Evolutionary conservation across 169 alveolate genomes (phyloP), one percentile per base, ranked within the genome.

Genomic region (Eimeria falciformis): DNA sequence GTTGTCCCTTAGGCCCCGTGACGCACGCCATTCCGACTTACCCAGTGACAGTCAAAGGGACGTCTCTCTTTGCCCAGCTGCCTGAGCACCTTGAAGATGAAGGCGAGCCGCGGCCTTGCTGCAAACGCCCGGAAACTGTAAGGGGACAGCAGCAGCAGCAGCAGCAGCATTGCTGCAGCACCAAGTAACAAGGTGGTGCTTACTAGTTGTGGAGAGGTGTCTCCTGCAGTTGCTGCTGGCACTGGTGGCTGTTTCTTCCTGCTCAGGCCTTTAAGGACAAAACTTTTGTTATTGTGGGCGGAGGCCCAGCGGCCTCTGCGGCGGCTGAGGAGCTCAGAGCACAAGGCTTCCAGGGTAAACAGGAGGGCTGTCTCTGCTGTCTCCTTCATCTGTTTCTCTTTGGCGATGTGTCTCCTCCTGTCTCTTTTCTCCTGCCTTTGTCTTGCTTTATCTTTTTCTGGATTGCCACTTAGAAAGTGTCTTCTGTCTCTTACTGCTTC

Each of bases 251-350:
- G 23, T 5, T 5, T 29, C 27, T 69, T 40, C n/a, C 17, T 43
- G 17, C 25, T 21, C 88, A 50, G 88, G 73, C 88, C 25, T 27
- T 53, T 12, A 47, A 53, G 25, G 71, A 90, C 92, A 23, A 92
- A 95, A 66, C 95, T 40, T 95, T 96, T 47, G 96, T 94, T 23
- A 95, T 97, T 21, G 95, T 96, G n/a, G 98, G 98, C 0, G 97
- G 97, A 0, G 98, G 98, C 17, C 97, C 98, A 4, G 98, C 98
- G 47, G 97, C 97, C 0, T 92, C 90, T 56, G 95, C 98, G 3
- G 98, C 98, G 6, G 95, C 95, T 2, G 98, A 96, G 83, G 94
- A 97, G 23, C 92, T 97, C 65, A 90, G 97, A 4, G 81, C 93
- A n/a, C 92, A 94, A 68, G 98, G 98, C 27, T 97, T 90, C 81